Base-by-base conservation (phyloP, 345 rosid genomes). In the Fremontodendron californicum region DNA sequence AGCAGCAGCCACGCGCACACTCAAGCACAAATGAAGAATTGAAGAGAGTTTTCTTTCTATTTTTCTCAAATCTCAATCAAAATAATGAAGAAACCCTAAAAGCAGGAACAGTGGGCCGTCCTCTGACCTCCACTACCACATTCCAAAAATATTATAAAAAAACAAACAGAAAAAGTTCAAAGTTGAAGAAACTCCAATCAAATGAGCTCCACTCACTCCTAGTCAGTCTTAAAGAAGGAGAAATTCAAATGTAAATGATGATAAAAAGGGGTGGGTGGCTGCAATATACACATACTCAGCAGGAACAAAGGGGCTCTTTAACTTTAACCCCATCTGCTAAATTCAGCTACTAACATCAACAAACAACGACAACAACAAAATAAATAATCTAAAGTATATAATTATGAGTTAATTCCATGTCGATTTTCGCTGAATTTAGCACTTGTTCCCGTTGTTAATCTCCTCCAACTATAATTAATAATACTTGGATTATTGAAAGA, bases 371-470 rank as follows among this genome's bases (percentile, higher is more conserved):
- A 75, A 49, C 0, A 23, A 72, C 19, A 25, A 42, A 60, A 68
- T 25, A 33, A 33, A 57, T 19, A 39, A 75, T 69, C 52, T 5
- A 16, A 33, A 33, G 35, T 33, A 19, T 31, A 31, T 13, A n/a
- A n/a, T 31, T 62, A 62, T 31, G 42, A 39, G 73, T 45, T 45
- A 62, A 71, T 19, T 8, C 27, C 27, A 60, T 33, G 60, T 71
- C 16, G 37, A 58, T 45, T 60, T 61, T 69, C 54, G 81, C 85
- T 78, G 71, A 88, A 84, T 85, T 86, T 87, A 85, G 84, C 90
- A 84, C 83, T 67, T 90, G 91, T 88, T 88, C 91, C 88, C 78
- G 86, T 62, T 15, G 73, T 23, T 27, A 46, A 69, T 69, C 85
- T 2, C 83, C 78, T 46, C 40, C 57, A 42, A 42, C 76, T 76